Evolutionary conservation across 306 rosid species (phyloP).

Genomic region (Ormosia emarginata): DNA sequence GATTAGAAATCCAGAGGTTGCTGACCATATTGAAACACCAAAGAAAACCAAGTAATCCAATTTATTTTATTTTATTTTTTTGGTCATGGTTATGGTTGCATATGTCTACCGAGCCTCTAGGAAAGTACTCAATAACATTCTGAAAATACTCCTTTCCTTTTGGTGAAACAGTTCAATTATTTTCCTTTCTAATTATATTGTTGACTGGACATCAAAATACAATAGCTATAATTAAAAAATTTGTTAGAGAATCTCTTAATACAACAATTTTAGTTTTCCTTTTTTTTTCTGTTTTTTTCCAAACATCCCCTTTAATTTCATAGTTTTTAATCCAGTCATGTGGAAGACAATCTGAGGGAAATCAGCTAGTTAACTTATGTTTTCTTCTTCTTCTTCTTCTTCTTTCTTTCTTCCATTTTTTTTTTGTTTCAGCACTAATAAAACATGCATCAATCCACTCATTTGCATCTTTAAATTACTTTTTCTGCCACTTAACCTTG

Average conservation of each 20-base stretch:
- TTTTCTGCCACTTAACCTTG: neutral
- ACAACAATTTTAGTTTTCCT: neutral
- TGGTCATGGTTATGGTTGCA: neutral
- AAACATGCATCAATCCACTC: neutral
- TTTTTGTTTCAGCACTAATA: neutral
- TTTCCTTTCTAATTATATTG: neutral
- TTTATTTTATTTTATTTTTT: neutral
- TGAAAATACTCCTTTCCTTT: neutral
- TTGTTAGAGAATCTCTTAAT: neutral
- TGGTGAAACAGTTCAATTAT: neutral
- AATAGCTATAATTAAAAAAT: neutral
- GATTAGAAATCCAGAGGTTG: neutral
- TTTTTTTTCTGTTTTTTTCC: neutral
- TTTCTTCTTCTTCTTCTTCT: neutral
- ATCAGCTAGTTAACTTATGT: neutral
- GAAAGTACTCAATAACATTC: neutral
- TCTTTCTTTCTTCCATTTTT: neutral
- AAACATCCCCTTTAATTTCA: neutral
- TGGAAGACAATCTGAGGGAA: neutral
- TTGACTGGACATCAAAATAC: neutral
- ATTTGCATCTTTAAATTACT: neutral
- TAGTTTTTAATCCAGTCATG: neutral
- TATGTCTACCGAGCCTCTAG: neutral
- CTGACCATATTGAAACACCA: neutral
- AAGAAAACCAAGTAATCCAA: neutral